Conservation (phyloP, 768 basidiomycete species). For the Tricholoma terreum region DNA sequence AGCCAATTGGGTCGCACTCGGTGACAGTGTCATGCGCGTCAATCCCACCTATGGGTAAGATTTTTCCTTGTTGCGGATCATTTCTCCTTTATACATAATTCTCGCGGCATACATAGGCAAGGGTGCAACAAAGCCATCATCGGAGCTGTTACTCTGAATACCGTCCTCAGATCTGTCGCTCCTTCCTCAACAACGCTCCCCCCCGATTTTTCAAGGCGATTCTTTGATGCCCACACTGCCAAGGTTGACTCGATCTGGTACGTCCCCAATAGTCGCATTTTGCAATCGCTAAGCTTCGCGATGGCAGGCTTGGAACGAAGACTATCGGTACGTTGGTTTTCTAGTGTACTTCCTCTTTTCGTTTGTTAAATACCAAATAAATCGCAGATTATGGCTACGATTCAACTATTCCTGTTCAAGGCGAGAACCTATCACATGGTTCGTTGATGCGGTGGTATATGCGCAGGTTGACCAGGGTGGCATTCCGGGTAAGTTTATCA, state of each 20-base stretch:
- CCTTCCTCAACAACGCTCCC: background rate
- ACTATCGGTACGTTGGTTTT: background rate
- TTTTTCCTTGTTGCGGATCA: no score
- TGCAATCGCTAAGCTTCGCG: background rate
- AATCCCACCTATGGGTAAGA: conserved; percentile 11
- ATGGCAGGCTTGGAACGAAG: background rate
- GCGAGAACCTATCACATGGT: background rate
- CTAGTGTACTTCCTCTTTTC: background rate
- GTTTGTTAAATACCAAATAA: background rate
- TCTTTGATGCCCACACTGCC: background rate
- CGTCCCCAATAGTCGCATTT: background rate
- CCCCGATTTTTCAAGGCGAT: background rate
- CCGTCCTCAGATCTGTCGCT: background rate
- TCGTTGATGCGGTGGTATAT: background rate
- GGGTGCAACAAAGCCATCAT: background rate
- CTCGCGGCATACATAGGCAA: background rate
- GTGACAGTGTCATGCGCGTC: conserved; percentile 30
- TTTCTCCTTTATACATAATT: no score
- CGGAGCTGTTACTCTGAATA: background rate
- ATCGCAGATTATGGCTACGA: background rate
- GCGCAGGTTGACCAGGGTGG: background rate
- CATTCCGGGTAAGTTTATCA: background rate
- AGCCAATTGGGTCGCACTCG: conserved; percentile 31
- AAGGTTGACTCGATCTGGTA: background rate
- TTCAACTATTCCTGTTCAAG: background rate